Evolutionary conservation across 495 filamentous ascomycete genomes (phyloP), one percentile per base, ranked within the genome.

Genomic region (Talaromyces adpressus): DNA sequence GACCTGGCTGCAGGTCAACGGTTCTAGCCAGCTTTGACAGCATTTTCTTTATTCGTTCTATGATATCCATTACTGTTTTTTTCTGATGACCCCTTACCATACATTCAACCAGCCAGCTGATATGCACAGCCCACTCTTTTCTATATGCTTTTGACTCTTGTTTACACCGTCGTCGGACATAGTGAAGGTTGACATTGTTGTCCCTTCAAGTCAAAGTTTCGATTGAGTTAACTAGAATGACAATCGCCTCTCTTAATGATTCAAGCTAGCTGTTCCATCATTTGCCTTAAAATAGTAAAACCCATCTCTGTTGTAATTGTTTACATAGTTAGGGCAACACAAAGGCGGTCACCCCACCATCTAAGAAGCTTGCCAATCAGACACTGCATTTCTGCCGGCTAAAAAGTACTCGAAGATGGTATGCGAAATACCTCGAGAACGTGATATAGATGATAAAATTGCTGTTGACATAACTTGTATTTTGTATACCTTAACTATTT

Each of bases 1-100:
- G 91, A 97, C 72, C 77, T 79, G 18, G 83, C 86, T 34, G 71
- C 69, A 51, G 70, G 54, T 66, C 59, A 36, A 52, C 62, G 56
- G 62, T 34, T 62, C 66, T 66, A 53, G 52, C 56, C 51, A 57
- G 49, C 68, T 69, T 71, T 62, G 65, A 70, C 72, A 70, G 66
- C 67, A 27, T 63, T 59, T 62, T 67, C 64, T 30, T 59, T 58
- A 56, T 65, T 64, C 61, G 8, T 36, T 59, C 25, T 59, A 20
- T 62, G 34, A 60, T 41, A 51, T 62, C 41, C 39, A 49, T 49
- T 22, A 11, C 22, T 62, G 23, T 11, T 34, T 58, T 58, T 22
- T 58, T 49, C 39, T n/a, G 39, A 49, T 49, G 45, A 49, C n/a
- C 45, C 8, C 4, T 20, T 49, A 20, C 8, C n/a, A 27, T 27